Evolutionary conservation across 768 basidiomycete genomes (phyloP).

Genomic region (Leccinum subtestaceum): DNA sequence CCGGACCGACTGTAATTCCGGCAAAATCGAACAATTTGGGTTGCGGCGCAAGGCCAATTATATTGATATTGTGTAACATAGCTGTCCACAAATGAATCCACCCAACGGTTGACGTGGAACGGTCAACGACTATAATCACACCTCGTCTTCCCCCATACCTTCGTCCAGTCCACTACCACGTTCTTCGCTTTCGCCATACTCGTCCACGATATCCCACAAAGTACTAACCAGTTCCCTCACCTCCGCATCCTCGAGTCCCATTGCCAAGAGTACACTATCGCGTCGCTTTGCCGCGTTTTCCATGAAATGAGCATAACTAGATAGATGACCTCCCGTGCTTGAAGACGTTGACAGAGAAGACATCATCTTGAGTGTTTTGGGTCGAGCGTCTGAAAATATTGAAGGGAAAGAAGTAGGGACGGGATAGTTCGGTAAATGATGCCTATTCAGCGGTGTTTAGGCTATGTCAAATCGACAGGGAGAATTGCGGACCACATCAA

Average conservation of each 20-base stretch:
- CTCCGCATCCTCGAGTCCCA: constrained; percentile 54
- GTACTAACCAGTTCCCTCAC: constrained; percentile 53
- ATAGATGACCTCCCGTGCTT: constrained; percentile 41
- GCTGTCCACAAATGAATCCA: not conserved
- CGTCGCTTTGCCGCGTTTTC: constrained; percentile 43
- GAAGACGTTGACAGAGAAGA: constrained; percentile 47
- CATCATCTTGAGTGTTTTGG: constrained; percentile 28
- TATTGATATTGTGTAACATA: not conserved
- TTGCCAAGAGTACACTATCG: constrained; percentile 30
- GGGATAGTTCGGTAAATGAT: constrained; percentile 52
- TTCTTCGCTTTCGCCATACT: constrained; percentile 29
- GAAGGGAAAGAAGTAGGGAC: constrained; percentile 59
- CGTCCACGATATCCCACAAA: constrained; percentile 59
- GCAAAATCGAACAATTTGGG: not conserved
- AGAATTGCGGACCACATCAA: constrained; percentile 37
- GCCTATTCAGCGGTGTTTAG: constrained; percentile 33
- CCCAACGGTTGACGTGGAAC: not conserved
- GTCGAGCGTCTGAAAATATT: constrained; percentile 33
- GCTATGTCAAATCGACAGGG: not conserved
- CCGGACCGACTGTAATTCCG: not conserved
- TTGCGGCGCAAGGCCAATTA: not conserved
- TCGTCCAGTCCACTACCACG: constrained; percentile 22
- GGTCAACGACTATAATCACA: not conserved
- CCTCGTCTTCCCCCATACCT: constrained; percentile 23
- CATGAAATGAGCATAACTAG: constrained; percentile 50